phyloP scores from a whole-genome alignment of 2,329 filamentous ascomycete species.

The Paracorniculantispora psalliotae region DNA sequence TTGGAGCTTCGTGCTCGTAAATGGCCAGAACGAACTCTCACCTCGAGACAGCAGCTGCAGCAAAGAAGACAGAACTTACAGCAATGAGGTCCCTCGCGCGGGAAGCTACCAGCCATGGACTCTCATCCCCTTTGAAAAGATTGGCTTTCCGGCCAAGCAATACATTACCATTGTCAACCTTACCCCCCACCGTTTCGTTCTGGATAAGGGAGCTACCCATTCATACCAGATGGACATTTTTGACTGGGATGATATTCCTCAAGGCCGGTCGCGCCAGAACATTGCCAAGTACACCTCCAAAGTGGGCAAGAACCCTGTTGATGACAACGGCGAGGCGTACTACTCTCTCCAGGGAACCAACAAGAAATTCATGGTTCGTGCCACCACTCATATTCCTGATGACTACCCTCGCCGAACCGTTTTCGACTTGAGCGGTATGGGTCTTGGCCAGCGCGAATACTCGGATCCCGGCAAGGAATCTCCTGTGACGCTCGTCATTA shows the following conservation, averaged over 20 bases:
- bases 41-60: constrained; percentile 10
- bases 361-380: constrained; percentile 26
- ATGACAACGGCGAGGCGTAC: constrained; percentile 29
- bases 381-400: constrained; percentile 26
- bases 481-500: constrained; percentile 30
- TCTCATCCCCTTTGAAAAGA: constrained; percentile 13
- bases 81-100: constrained; percentile 11
- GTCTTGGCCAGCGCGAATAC: constrained; percentile 30
- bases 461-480: constrained; percentile 26
- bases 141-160: constrained; percentile 18
- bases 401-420: constrained; percentile 23
- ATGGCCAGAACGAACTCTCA: background rate
- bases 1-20: constrained; percentile 1
- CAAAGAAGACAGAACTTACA: constrained; percentile 11
- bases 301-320: constrained; percentile 15
- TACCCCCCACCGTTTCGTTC: constrained; percentile 27
- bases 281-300: constrained; percentile 22
- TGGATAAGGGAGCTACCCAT: constrained; percentile 21
- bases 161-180: constrained; percentile 32
- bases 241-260: constrained; percentile 29
- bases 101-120: constrained; percentile 14
- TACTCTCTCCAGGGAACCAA: constrained; percentile 26
- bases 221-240: constrained; percentile 29
- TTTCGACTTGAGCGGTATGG: constrained; percentile 28
- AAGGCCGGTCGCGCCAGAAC: constrained; percentile 28